Percentiles rank a stretch among this genome's conserved stretches.
Evolutionary conservation across 1,284 basidiomycete genomes (phyloP).

Genomic region (Trichosporon coremiiforme): DNA sequence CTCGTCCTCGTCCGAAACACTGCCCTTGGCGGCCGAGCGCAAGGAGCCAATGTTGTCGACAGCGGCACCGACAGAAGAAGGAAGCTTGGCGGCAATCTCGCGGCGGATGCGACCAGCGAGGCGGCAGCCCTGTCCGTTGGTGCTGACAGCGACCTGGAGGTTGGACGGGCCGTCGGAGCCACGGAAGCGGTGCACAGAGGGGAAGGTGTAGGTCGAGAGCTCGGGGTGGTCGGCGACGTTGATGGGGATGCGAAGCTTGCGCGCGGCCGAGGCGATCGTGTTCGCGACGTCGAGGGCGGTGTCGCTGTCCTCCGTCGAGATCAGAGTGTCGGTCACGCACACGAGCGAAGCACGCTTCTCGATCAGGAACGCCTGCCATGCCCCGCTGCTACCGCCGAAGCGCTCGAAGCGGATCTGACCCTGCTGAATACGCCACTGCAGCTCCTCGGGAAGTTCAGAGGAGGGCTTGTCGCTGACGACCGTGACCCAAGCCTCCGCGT

Average conservation of each 20-base stretch:
- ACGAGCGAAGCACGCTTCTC: slow-evolving; percentile 61
- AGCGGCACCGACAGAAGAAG: slow-evolving; percentile 73
- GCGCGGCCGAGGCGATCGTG: slow-evolving; percentile 63
- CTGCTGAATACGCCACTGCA: slow-evolving; percentile 65
- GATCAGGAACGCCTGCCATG: slow-evolving; percentile 28
- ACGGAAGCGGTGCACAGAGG: slow-evolving; percentile 80
- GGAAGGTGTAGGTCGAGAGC: slow-evolving; percentile 87
- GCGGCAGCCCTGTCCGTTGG: slow-evolving; percentile 89
- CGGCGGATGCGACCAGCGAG: slow-evolving; percentile 77
- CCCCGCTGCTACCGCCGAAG: slow-evolving; percentile 37
- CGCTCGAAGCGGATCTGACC: slow-evolving; percentile 62
- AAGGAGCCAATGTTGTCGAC: slow-evolving; percentile 75
- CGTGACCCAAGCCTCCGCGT: slow-evolving; percentile 74
- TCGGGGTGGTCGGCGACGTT: slow-evolving; percentile 85
- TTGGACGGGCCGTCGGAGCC: slow-evolving; percentile 59
- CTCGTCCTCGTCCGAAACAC: slow-evolving; percentile 58
- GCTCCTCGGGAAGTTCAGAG: slow-evolving; percentile 66
- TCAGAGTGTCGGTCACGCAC: slow-evolving; percentile 70
- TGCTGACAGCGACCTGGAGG: slow-evolving; percentile 84
- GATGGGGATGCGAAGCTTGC: slow-evolving; percentile 67
- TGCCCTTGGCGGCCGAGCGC: slow-evolving; percentile 65
- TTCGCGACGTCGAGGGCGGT: slow-evolving; percentile 59
- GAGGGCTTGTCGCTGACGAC: slow-evolving; percentile 60
- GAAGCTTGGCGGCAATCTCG: slow-evolving; percentile 76
- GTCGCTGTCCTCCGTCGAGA: slow-evolving; percentile 58